A percentile compares a stretch with the other conserved stretches of the same genome.
These are phyloP conservation scores for Bertia moriformis DNA, from an alignment of 2,329 filamentous ascomycete genomes.

Conservation along the genomic window DNA sequence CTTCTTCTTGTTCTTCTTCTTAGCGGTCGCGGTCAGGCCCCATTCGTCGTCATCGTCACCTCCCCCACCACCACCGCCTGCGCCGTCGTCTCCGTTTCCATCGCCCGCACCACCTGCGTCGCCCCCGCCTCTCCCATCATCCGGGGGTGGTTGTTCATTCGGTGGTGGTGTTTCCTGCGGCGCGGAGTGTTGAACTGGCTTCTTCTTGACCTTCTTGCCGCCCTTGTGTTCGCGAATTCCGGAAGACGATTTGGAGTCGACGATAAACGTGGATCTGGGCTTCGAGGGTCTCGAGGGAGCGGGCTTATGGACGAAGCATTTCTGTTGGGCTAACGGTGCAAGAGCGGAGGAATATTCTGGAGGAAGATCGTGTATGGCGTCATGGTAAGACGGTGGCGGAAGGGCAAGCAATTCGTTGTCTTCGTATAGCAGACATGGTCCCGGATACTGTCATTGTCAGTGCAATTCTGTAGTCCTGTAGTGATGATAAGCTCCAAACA, in stretches of 20 bases:
- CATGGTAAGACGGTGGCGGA: not conserved
- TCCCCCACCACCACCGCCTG: conserved; percentile 10
- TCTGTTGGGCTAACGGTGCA: not conserved
- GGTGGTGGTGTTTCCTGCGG: too few relatives aligned
- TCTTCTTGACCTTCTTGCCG: not conserved
- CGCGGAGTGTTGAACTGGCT: not conserved
- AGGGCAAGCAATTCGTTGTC: too few relatives aligned
- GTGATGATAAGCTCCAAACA: too few relatives aligned
- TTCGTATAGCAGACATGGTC: too few relatives aligned
- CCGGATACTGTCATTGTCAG: too few relatives aligned
- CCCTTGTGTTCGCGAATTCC: not conserved
- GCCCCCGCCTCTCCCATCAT: conserved; percentile 12
- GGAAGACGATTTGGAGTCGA: not conserved
- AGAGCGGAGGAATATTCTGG: not conserved
- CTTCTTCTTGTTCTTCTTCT: not conserved
- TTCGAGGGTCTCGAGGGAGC: not conserved
- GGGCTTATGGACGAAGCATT: not conserved
- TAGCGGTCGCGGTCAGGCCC: not conserved
- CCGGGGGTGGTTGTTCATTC: too few relatives aligned
- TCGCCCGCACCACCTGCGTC: conserved; percentile 4
- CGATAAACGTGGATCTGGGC: not conserved
- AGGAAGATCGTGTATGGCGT: not conserved
- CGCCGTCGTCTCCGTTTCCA: not conserved
- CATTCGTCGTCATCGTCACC: conserved; percentile 12
- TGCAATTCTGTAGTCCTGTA: too few relatives aligned